A percentile compares a stretch with the other conserved stretches of the same genome.
Conservation (phyloP, 495 filamentous ascomycete genomes). For the Neurospora sp. region DNA sequence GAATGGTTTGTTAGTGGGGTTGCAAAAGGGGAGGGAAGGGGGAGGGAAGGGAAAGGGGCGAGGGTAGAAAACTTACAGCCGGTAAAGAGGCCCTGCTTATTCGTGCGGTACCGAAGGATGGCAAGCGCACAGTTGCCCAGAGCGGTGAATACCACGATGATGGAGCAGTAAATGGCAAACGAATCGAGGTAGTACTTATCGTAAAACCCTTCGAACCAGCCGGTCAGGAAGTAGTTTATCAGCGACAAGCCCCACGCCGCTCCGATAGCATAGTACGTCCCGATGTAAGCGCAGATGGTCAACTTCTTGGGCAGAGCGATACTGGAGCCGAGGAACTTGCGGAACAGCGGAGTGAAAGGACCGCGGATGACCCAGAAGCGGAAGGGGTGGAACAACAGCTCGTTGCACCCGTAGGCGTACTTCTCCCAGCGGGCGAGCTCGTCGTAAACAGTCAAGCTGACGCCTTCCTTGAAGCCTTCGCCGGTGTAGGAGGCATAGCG, state of each 20-base stretch:
- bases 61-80: conserved; percentile 21
- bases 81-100: conserved; percentile 27
- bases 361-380: conserved; percentile 43
- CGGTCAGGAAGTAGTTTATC: conserved; percentile 54
- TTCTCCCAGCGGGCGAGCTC: conserved; percentile 69
- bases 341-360: conserved; percentile 59
- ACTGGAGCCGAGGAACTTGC: conserved; percentile 44
- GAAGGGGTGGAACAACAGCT: conserved; percentile 47
- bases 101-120: conserved; percentile 43
- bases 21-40: not conserved
- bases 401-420: conserved; percentile 67
- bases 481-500: conserved; percentile 54
- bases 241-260: conserved; percentile 57
- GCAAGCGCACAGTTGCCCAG: conserved; percentile 43
- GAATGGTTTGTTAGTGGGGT: not conserved
- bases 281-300: conserved; percentile 65
- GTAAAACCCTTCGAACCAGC: conserved; percentile 47
- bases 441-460: conserved; percentile 67
- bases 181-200: conserved; percentile 55
- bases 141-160: conserved; percentile 48
- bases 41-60: not conserved
- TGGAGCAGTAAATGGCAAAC: conserved; percentile 49
- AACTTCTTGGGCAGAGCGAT: conserved; percentile 57
- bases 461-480: conserved; percentile 63
- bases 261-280: conserved; percentile 65